These are phyloP conservation scores for Monosporascus sp. DNA, from an alignment of 2,329 filamentous ascomycete species.

Conservation along the genomic window DNA sequence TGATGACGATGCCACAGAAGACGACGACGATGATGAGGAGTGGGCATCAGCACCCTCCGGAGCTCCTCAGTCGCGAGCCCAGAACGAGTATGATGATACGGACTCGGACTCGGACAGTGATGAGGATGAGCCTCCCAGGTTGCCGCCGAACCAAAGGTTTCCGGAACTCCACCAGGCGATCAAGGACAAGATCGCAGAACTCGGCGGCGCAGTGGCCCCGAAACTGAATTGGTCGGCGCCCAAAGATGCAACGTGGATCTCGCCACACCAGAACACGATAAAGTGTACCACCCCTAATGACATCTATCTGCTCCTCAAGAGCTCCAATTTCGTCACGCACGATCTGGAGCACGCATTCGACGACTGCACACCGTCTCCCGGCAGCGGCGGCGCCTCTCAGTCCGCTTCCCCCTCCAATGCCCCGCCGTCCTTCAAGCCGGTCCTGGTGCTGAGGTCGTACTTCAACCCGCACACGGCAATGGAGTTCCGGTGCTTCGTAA, in stretches of 20 bases:
- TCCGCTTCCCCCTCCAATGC: slow-evolving; percentile 38
- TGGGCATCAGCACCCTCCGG: slow-evolving; percentile 41
- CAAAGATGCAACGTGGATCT: slow-evolving; percentile 94
- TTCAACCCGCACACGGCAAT: slow-evolving; percentile 84
- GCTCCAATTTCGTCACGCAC: slow-evolving; percentile 89
- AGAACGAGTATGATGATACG: slow-evolving; percentile 26
- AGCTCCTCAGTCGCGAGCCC: slow-evolving; percentile 23
- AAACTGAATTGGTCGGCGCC: slow-evolving; percentile 98
- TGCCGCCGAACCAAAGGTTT: slow-evolving; percentile 54
- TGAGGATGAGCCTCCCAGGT: slow-evolving; percentile 38
- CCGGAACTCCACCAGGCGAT: slow-evolving; percentile 72
- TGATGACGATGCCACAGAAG: slow-evolving; percentile 44
- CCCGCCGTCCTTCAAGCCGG: slow-evolving; percentile 56
- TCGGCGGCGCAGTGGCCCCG: slow-evolving; percentile 81
- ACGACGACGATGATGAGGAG: slow-evolving; percentile 54
- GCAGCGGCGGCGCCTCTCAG: slow-evolving; percentile 18
- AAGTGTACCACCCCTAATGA: slow-evolving; percentile 87
- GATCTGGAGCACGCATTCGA: slow-evolving; percentile 93
- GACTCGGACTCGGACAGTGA: slow-evolving; percentile 40
- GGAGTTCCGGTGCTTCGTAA: slow-evolving; percentile 95
- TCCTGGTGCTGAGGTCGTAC: slow-evolving; percentile 82
- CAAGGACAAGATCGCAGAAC: slow-evolving; percentile 68
- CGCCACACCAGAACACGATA: slow-evolving; percentile 76
- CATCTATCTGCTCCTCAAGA: slow-evolving; percentile 89
- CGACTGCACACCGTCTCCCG: slow-evolving; percentile 48